A percentile compares a stretch with the other conserved stretches of the same genome.
These are phyloP conservation scores for Panicum miliaceum DNA, from an alignment of 176 grass and related monocot genomes.

Conservation along the genomic window DNA sequence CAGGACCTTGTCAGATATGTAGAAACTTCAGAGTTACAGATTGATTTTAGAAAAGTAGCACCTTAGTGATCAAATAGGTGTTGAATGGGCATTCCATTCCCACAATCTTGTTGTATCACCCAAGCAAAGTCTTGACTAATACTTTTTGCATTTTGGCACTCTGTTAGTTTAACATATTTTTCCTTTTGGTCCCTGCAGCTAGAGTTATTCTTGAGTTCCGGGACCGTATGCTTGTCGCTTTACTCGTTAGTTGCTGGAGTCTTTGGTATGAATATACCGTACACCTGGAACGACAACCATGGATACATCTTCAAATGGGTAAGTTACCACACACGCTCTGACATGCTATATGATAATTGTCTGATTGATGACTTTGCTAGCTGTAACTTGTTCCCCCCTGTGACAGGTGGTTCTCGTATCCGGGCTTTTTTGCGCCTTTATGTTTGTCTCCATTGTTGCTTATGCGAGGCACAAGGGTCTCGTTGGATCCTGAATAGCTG, in stretches of 20 bases:
- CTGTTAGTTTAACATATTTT: background rate
- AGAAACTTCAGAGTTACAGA: conserved; percentile 7
- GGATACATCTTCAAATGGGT: conserved; percentile 94
- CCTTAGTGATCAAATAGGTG: background rate
- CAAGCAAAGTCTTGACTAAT: background rate
- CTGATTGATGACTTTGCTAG: background rate
- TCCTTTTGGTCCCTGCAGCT: conserved; percentile 52
- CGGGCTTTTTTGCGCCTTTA: conserved; percentile 57
- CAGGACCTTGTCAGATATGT: conserved; percentile 12
- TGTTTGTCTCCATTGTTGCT: conserved; percentile 82
- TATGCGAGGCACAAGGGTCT: conserved; percentile 99
- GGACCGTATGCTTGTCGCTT: conserved; percentile 76
- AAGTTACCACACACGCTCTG: background rate
- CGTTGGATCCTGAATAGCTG: conserved; percentile 77
- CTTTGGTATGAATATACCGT: conserved; percentile 99
- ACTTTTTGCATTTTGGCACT: background rate
- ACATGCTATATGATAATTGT: background rate
- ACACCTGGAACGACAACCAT: conserved; percentile 84
- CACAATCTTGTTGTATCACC: background rate
- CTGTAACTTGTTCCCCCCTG: conserved; percentile 33
- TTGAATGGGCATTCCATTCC: background rate
- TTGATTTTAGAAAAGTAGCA: background rate
- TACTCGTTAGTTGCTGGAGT: conserved; percentile 91
- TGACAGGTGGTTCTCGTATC: conserved; percentile 78
- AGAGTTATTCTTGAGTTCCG: conserved; percentile 97